These are phyloP conservation scores for Trichoderma arundinaceum DNA, from an alignment of 2,329 filamentous ascomycete genomes.

Conservation along the genomic window DNA sequence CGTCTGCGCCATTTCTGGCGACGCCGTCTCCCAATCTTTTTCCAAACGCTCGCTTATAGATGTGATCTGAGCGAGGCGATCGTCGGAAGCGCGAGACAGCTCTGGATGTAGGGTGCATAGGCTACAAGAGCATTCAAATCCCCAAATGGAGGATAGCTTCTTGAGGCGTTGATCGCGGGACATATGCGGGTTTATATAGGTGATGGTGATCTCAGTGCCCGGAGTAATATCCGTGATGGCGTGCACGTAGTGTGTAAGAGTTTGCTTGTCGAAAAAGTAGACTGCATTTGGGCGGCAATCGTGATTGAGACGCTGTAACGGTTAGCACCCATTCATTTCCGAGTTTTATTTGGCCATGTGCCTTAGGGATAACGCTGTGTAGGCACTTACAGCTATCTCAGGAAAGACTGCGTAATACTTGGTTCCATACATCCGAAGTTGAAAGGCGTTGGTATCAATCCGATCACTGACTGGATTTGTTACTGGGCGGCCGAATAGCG, in stretches of 20 bases:
- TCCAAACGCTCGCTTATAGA: neutral
- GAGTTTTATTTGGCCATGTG: neutral
- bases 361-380: neutral
- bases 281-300: constrained; percentile 53
- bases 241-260: constrained; percentile 48
- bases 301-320: constrained; percentile 50
- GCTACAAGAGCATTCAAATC: constrained; percentile 50
- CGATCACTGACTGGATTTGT: constrained; percentile 26
- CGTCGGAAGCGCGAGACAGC: constrained; percentile 45
- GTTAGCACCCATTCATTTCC: neutral
- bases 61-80: constrained; percentile 46
- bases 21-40: constrained; percentile 32
- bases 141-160: constrained; percentile 45
- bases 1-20: constrained; percentile 47
- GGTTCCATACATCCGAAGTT: neutral
- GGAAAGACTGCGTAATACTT: constrained; percentile 30
- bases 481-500: constrained; percentile 17
- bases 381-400: constrained; percentile 33
- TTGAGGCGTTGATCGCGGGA: constrained; percentile 37
- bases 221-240: constrained; percentile 48
- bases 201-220: constrained; percentile 52
- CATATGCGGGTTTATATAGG: constrained; percentile 48
- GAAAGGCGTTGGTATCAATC: constrained; percentile 33
- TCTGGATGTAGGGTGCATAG: constrained; percentile 43
- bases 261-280: constrained; percentile 49